Evolutionary conservation across 208 protist species (phyloP).

Genomic region (Crithidia sp.): DNA sequence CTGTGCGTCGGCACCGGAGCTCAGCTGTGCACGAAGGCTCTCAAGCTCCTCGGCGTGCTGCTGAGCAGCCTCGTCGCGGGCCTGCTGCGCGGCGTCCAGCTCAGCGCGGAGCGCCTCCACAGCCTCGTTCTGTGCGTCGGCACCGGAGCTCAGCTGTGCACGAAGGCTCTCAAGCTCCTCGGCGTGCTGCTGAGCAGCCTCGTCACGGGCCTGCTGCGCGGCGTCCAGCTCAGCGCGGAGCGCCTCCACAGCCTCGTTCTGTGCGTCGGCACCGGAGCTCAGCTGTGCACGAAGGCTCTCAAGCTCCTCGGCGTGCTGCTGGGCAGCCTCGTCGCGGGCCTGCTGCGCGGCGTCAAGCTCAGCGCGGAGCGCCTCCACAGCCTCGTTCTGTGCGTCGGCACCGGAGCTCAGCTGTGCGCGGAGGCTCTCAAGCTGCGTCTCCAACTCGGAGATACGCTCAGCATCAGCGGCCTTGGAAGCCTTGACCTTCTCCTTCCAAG

Average conservation of each 20-base stretch:
- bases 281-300: neutral
- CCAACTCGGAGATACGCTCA: neutral
- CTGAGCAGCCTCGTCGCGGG: neutral
- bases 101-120: neutral
- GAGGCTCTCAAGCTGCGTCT: conserved; percentile 5
- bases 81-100: neutral
- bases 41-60: too few relatives aligned
- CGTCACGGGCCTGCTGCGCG: neutral
- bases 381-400: too few relatives aligned
- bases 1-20: too few relatives aligned
- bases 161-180: conserved; percentile 1
- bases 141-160: neutral
- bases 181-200: neutral
- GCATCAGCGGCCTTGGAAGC: neutral
- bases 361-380: too few relatives aligned
- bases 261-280: neutral
- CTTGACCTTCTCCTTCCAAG: neutral
- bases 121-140: neutral
- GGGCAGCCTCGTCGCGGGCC: too few relatives aligned
- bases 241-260: neutral
- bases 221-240: neutral
- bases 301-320: too few relatives aligned
- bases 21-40: too few relatives aligned
- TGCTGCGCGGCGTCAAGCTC: too few relatives aligned
- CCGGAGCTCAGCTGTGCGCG: too few relatives aligned